Evolutionary conservation across 1,284 basidiomycete species (phyloP).

Genomic region (Cutaneotrichosporon arboriforme): DNA sequence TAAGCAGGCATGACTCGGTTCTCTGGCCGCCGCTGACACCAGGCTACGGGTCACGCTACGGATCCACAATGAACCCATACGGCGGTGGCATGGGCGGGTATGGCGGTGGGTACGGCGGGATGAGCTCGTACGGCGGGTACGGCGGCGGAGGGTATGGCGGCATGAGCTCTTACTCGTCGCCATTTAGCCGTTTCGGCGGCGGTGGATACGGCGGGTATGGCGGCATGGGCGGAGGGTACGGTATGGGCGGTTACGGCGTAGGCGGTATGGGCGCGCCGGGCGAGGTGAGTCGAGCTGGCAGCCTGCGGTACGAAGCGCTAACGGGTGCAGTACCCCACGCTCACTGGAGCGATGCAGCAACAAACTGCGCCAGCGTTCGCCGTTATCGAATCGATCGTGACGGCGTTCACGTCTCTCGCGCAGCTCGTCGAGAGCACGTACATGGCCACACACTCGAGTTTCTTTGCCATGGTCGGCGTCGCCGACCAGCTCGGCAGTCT

Average conservation of each 20-base stretch:
- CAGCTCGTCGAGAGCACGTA: slow-evolving; percentile 98
- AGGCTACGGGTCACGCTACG: slow-evolving; percentile 18
- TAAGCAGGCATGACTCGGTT: no score
- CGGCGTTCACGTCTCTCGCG: slow-evolving; percentile 90
- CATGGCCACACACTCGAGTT: slow-evolving; percentile 96
- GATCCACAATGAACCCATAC: slow-evolving; percentile 20
- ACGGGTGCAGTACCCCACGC: slow-evolving; percentile 54
- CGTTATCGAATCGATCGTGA: slow-evolving; percentile 88
- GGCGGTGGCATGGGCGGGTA: slow-evolving; percentile 16
- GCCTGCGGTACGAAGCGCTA: neutral
- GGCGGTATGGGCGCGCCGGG: slow-evolving; percentile 50
- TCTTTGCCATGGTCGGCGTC: slow-evolving; percentile 98
- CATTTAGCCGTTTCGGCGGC: slow-evolving; percentile 31
- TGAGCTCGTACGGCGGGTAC: slow-evolving; percentile 25
- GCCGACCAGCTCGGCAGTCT: slow-evolving; percentile 91
- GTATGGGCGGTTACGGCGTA: slow-evolving; percentile 52
- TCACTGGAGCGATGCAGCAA: slow-evolving; percentile 80
- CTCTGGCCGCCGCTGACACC: slow-evolving; percentile 1
- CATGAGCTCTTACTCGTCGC: slow-evolving; percentile 22
- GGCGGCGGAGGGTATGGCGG: slow-evolving; percentile 39
- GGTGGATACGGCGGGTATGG: slow-evolving; percentile 32
- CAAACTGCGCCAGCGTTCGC: slow-evolving; percentile 90
- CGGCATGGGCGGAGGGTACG: slow-evolving; percentile 39
- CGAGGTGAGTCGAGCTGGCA: slow-evolving; percentile 40
- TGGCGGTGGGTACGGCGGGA: slow-evolving; percentile 18